A percentile compares a stretch with the other conserved stretches of the same genome.
phyloP scores from a whole-genome alignment of 306 rosid species.

The Vigna radiata region DNA sequence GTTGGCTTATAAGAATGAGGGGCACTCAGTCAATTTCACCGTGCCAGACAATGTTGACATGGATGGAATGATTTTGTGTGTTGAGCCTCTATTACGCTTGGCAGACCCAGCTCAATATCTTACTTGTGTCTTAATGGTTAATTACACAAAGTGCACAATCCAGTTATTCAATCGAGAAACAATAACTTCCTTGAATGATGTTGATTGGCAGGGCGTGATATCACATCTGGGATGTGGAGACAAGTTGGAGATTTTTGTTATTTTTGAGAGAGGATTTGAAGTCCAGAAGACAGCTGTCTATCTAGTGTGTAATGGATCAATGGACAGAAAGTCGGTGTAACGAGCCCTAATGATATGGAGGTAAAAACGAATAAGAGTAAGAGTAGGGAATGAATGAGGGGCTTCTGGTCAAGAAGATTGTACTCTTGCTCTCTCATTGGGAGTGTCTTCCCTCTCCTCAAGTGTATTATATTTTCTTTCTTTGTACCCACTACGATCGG shows the following conservation, averaged over 20 bases:
- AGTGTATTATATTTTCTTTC: too few relatives aligned
- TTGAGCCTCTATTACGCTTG: not conserved
- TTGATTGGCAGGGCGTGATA: not conserved
- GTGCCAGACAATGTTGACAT: slow-evolving; percentile 1
- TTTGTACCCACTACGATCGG: too few relatives aligned
- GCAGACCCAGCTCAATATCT: not conserved
- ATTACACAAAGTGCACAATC: not conserved
- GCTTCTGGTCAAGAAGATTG: too few relatives aligned
- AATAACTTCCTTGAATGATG: not conserved
- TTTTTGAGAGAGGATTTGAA: not conserved
- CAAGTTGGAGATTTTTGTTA: not conserved
- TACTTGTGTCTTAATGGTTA: not conserved
- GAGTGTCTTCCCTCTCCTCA: too few relatives aligned
- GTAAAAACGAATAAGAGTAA: too few relatives aligned
- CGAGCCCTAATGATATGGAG: too few relatives aligned
- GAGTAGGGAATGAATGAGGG: too few relatives aligned
- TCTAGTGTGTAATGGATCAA: not conserved
- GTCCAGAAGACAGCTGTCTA: not conserved
- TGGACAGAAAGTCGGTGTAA: too few relatives aligned
- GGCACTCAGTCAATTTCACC: not conserved
- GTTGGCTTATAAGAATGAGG: not conserved
- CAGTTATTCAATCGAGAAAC: not conserved
- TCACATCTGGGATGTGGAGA: not conserved
- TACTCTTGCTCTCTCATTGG: too few relatives aligned
- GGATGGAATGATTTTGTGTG: not conserved